Evolutionary conservation across 441 rosid species (phyloP).

Genomic region (Jatropha podagrica): DNA sequence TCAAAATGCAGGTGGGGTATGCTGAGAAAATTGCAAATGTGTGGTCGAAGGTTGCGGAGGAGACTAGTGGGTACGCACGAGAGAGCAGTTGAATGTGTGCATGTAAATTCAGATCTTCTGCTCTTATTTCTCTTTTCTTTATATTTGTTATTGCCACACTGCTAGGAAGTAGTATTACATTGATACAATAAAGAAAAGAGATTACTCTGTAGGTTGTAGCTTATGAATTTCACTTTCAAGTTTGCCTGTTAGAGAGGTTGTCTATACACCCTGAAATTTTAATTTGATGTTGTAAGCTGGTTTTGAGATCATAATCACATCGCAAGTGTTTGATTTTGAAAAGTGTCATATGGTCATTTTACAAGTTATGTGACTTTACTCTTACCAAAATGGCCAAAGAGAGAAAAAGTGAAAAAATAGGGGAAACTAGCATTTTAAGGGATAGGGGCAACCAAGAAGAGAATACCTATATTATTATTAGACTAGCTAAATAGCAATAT

Average conservation of each 20-base stretch:
- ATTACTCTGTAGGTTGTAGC: conserved; percentile 3
- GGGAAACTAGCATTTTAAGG: too few species aligned
- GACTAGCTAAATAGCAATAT: too few species aligned
- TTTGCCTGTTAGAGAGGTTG: conserved; percentile 22
- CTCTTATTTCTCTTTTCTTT: conserved; percentile 16
- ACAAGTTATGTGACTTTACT: too few species aligned
- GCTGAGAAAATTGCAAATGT: conserved; percentile 90
- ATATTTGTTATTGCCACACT: conserved; percentile 21
- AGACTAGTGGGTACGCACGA: conserved; percentile 65
- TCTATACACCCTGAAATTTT: conserved; percentile 6
- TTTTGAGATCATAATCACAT: background rate
- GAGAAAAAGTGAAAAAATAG: too few species aligned
- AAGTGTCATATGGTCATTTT: too few species aligned
- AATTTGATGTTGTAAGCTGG: conserved; percentile 4
- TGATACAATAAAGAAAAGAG: conserved; percentile 34
- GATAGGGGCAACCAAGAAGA: too few species aligned
- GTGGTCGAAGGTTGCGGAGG: conserved; percentile 91
- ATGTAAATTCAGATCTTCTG: conserved; percentile 41
- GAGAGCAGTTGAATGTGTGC: conserved; percentile 41
- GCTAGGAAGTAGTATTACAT: conserved; percentile 31
- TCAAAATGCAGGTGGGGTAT: conserved; percentile 68
- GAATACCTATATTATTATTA: too few species aligned
- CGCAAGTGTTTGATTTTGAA: too few species aligned
- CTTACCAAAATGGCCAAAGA: too few species aligned
- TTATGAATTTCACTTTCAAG: background rate